Evolutionary conservation across 2,329 filamentous ascomycete species (phyloP), one percentile per base, ranked within the genome.

Genomic region (Chrysoporthe puriensis): DNA sequence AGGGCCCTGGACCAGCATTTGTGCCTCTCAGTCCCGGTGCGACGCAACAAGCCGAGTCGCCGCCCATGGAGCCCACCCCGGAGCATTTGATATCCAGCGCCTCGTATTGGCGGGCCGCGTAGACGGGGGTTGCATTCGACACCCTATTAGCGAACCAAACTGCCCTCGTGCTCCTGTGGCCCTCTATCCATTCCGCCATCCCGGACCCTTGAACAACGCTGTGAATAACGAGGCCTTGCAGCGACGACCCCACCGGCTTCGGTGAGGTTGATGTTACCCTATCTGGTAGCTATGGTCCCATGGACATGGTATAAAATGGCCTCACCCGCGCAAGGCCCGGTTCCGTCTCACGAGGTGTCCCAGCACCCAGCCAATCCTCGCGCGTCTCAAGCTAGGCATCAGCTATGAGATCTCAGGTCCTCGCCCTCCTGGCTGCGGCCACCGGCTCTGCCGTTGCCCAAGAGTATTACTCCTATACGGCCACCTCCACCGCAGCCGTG

Each of bases 401-500:
- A 44, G 62, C 42, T 42, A 70, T 70, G 69, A 63, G 48, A 64
- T 52, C 56, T n/a, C 54, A 67, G 52, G n/a, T 32, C 56, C 50
- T 64, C 43, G 46, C 18, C n/a, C 60, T 69, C 43, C 54, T 71
- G 62, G 70, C 69, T 40, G 63, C 60, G 21, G 62, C 64, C 54
- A 44, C 40, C 16, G 65, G 67, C 44, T 61, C 65, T 52, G 63
- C 57, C 44, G 48, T 65, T 34, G 70, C 67, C 43, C 70, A 78
- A 71, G 79, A 77, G 34, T 71, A 70, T 50, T 84, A 85, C 76
- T 70, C 69, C 43, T 83, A 85, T 76, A 88, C 86, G 18, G 83
- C 85, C 3, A 88, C 86, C 3, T 79, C 77, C 36, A 75, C 82
- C 21, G 76, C 80, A 26, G 80, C 81, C 58, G 86, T 90, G 8